Conservation (phyloP, 495 filamentous ascomycete genomes). For the Monascus purpureus region DNA sequence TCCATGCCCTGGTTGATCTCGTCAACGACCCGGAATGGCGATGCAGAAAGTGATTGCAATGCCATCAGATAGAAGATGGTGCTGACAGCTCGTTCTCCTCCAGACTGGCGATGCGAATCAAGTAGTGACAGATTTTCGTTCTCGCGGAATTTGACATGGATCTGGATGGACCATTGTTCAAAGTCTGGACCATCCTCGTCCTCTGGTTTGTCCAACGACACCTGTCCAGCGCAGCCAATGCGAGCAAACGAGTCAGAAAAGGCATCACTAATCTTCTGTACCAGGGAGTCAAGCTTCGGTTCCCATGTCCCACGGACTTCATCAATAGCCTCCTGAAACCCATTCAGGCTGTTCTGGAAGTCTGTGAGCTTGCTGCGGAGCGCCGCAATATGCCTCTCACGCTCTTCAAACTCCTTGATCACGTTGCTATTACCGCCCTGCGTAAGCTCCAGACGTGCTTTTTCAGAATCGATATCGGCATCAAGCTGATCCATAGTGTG, state of each 20-base stretch:
- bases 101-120: conserved; percentile 85
- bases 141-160: conserved; percentile 86
- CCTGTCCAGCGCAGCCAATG: conserved; percentile 92
- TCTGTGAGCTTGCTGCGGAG: conserved; percentile 34
- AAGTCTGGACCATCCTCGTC: conserved; percentile 39
- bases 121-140: conserved; percentile 72
- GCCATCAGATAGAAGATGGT: conserved; percentile 99
- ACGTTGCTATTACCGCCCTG: conserved; percentile 64
- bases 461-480: conserved; percentile 57
- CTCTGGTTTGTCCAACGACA: conserved; percentile 43
- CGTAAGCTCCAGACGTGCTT: conserved; percentile 61
- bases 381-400: conserved; percentile 43
- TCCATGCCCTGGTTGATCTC: conserved; percentile 99
- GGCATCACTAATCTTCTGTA: conserved; percentile 71
- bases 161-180: conserved; percentile 85
- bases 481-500: conserved; percentile 51
- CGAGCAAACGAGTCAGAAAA: conserved; percentile 83
- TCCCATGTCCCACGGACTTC: conserved; percentile 59
- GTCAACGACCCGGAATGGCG: conserved; percentile 98
- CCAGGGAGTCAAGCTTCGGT: conserved; percentile 63
- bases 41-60: conserved; percentile 80
- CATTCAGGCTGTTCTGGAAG: conserved; percentile 30
- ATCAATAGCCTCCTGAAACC: conserved; percentile 40
- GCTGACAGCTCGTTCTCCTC: conserved; percentile 88
- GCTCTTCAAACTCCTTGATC: conserved; percentile 67